Conservation (phyloP, 129 eudicot species). For the Artemisia argyi region DNA sequence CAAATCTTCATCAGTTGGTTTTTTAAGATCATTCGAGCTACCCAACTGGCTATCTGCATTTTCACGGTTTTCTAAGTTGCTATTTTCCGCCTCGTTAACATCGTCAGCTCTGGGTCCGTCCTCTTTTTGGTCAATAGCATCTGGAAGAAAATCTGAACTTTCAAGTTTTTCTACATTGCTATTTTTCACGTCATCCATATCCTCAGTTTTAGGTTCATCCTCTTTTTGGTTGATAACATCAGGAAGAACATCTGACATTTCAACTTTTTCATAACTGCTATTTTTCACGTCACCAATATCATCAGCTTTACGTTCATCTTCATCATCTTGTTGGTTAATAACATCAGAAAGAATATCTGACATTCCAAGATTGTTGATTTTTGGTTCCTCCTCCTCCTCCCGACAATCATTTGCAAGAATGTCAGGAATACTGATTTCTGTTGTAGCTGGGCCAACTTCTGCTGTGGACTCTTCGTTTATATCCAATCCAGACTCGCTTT, state of each 20-base stretch:
- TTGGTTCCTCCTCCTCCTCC: slow-evolving; percentile 21
- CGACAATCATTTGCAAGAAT: slow-evolving; percentile 14
- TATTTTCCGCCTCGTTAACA: too few relatives aligned
- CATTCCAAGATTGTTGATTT: background rate
- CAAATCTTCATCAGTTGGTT: slow-evolving; percentile 15
- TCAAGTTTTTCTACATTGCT: slow-evolving; percentile 6
- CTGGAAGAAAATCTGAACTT: slow-evolving; percentile 38
- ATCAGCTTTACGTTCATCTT: slow-evolving; percentile 25
- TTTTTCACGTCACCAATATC: slow-evolving; percentile 14
- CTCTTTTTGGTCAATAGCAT: slow-evolving; percentile 30
- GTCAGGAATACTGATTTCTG: slow-evolving; percentile 20
- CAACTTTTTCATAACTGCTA: slow-evolving; percentile 4
- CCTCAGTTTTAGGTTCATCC: slow-evolving; percentile 13
- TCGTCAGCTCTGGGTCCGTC: slow-evolving; percentile 22
- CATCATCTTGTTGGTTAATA: slow-evolving; percentile 34
- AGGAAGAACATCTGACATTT: slow-evolving; percentile 28
- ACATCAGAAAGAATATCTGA: slow-evolving; percentile 31
- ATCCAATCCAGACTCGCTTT: background rate
- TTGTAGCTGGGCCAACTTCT: slow-evolving; percentile 11
- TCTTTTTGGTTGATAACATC: slow-evolving; percentile 31
- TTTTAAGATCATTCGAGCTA: too few relatives aligned
- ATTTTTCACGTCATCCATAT: background rate
- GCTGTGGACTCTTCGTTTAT: slow-evolving; percentile 20
- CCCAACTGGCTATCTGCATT: background rate
- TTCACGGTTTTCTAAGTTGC: slow-evolving; percentile 14